Base-by-base conservation (phyloP, 495 filamentous ascomycete genomes). In the Extremus antarcticus region DNA sequence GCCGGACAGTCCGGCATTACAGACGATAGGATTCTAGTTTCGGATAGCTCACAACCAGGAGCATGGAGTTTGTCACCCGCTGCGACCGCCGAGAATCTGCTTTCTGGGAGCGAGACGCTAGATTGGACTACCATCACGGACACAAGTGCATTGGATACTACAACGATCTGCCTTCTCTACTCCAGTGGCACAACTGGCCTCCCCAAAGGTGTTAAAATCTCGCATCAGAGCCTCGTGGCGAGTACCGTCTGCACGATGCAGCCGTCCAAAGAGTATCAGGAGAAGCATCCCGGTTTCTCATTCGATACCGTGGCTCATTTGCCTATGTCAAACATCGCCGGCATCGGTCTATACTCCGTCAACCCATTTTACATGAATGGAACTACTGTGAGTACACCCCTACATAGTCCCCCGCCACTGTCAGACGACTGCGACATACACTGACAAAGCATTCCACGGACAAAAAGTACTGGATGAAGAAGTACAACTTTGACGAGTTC, bases 241-340 rank as follows among this genome's bases (percentile, higher is more conserved):
- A 50, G 60, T 50, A 29, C 50, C 20, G 23, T 48, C 3, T 48
- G 10, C 24, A 24, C 21, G 20, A 48, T 48, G 46, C 13, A 48
- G 23, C 13, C 20, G 9, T 10, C 21, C 20, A 25, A 24, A 17
- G 11, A 20, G 13, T 48, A 24, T 20, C 10, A 48, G 24, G 21
- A 23, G 21, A 45, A 25, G 20, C 35, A 22, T 4, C 20, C 9
- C 20, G 9, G 3, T 1, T 47, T 29, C 39, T 43, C 57, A 47
- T 65, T 68, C 56, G 65, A 71, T 16, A 74, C 71, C 0, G 56
- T 78, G 9, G 76, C 70, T 2, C 78, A 79, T 58, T 63, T 79
- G 1, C 75, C 76, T 10, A 68, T 72, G 3, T 75, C 76, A 0
- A 68, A 70, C 50, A 60, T 72, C 46, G 69, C 69, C 20, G 69